Percentiles rank a stretch among this genome's conserved stretches.
These are phyloP conservation scores for Pythium apleroticum DNA, from an alignment of 352 stramenopile genomes.

Conservation along the genomic window DNA sequence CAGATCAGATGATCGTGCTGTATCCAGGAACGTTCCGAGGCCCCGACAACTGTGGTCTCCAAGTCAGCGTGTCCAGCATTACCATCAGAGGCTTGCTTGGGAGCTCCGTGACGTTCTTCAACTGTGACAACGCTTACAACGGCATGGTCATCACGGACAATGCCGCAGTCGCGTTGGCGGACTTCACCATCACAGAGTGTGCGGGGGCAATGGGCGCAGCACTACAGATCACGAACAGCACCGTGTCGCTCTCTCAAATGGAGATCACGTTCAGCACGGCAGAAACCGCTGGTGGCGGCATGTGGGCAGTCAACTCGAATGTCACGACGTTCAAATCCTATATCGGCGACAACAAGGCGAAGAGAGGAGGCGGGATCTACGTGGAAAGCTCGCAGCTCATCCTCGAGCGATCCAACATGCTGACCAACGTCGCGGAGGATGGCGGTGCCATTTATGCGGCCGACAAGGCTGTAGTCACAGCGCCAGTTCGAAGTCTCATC, in stretches of 20 bases:
- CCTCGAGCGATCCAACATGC: conserved; percentile 5
- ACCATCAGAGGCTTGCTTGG: conserved; percentile 46
- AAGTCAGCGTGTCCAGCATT: conserved; percentile 25
- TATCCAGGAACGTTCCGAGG: conserved; percentile 49
- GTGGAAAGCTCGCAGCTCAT: conserved; percentile 1
- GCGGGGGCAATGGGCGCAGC: conserved; percentile 24
- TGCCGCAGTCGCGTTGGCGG: conserved; percentile 17
- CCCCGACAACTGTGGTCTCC: conserved; percentile 39
- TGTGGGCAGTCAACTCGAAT: conserved; percentile 32
- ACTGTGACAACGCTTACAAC: conserved; percentile 29
- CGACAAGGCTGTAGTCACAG: background rate
- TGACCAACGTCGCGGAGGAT: conserved; percentile 2
- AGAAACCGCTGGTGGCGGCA: conserved; percentile 28
- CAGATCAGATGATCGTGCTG: conserved; percentile 42
- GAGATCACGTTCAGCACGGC: conserved; percentile 19
- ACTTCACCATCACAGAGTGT: conserved; percentile 33
- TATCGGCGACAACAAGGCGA: conserved; percentile 9
- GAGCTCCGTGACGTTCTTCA: conserved; percentile 31
- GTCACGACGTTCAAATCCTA: conserved; percentile 20
- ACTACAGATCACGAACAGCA: conserved; percentile 28
- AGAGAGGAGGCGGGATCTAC: conserved; percentile 17
- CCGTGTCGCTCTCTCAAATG: conserved; percentile 11
- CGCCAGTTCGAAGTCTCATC: conserved; percentile 1
- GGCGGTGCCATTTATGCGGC: conserved; percentile 20
- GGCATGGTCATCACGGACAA: conserved; percentile 34